Evolutionary conservation across 108 stramenopile genomes (phyloP), one percentile per base, ranked within the genome.

Genomic region (Skeletonema tropicum): DNA sequence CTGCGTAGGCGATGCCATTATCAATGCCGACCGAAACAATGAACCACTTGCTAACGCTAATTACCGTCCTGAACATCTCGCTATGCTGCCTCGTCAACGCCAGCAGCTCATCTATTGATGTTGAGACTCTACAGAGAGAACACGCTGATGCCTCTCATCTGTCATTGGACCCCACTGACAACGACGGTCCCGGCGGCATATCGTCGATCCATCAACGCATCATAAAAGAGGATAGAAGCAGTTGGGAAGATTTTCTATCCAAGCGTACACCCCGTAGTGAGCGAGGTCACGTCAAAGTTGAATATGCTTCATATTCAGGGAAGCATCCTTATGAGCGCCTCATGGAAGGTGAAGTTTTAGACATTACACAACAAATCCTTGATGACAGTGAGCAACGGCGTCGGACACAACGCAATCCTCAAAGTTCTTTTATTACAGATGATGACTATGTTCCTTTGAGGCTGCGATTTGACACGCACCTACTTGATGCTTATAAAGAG

Each of bases 391-490:
- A 55, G 7, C 52, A 55, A 10, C 21, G 52, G 19, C 48, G 48
- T 23, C 19, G 52, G 52, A 55, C 52, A 55, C 52, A 55, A 2
- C 52, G 52, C 25, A 23, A 10, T 23, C 52, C 52, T 7, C 48
- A 49, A 21, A 49, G n/a, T 17, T 23, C 23, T 7, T 55, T n/a
- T 23, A 55, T 55, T 55, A 23, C 52, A 23, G 52, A 55, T 23
- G 52, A 55, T 5, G 52, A 55, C 23, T 55, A 55, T 23, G 21
- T 23, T n/a, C 74, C 74, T 14, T 74, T 81, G 25, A 64, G 80
- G 6, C 57, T 81, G 5, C 80, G 74, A 61, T 81, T 81, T 64
- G 80, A 81, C 35, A 81, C 80, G 2, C 74, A 74, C 69, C 19
- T 75, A 23, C 70, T 81, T 36, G 74, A 81, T 58, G 80, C 74